Conservation (phyloP, 108 stramenopile species). For the Skeletonema costatum region DNA sequence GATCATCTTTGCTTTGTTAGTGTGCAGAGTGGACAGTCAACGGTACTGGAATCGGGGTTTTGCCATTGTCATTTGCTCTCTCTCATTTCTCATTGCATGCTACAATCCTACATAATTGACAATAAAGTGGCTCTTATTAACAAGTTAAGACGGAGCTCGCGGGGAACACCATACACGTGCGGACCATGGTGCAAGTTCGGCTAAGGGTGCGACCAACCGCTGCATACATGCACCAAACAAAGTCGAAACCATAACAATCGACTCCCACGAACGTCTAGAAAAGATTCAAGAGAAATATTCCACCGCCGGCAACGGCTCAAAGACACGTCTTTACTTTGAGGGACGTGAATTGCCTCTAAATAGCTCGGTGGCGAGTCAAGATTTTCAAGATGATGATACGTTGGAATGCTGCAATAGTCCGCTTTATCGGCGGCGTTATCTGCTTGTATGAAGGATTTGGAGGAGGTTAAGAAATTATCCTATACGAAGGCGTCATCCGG, state of each 20-base stretch:
- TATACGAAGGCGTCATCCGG: neutral
- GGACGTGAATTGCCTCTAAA: conserved; percentile 51
- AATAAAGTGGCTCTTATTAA: too few species aligned
- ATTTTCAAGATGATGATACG: conserved; percentile 46
- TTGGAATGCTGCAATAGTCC: conserved; percentile 56
- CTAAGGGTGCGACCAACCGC: conserved; percentile 41
- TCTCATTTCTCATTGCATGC: too few species aligned
- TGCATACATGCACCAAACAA: conserved; percentile 45
- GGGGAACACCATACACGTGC: too few species aligned
- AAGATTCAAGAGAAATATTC: conserved; percentile 44
- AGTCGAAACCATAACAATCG: conserved; percentile 38
- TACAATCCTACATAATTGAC: too few species aligned
- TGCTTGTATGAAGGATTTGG: conserved; percentile 53
- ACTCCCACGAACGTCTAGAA: conserved; percentile 47
- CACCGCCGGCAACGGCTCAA: conserved; percentile 15
- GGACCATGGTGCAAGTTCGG: conserved; percentile 39
- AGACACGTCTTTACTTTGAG: conserved; percentile 27
- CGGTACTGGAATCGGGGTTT: too few species aligned
- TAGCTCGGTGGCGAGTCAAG: conserved; percentile 54
- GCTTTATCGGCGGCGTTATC: conserved; percentile 41
- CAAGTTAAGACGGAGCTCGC: too few species aligned
- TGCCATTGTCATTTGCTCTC: too few species aligned
- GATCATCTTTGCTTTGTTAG: too few species aligned
- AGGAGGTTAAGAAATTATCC: conserved; percentile 29
- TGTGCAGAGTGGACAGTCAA: too few species aligned